Evolutionary conservation across 2,329 filamentous ascomycete species (phyloP).

Genomic region (Paecilomyces formosus): DNA sequence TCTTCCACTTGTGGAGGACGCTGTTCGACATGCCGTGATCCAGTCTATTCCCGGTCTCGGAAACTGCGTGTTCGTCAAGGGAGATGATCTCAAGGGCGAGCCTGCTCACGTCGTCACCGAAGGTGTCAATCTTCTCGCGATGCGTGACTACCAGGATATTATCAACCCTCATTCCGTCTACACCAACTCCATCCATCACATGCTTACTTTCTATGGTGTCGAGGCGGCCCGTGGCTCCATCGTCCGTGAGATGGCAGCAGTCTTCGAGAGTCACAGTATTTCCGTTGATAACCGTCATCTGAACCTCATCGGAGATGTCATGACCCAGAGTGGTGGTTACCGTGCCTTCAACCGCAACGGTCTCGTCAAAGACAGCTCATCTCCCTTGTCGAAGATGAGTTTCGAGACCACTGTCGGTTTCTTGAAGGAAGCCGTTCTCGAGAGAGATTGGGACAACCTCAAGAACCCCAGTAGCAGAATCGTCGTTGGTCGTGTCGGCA

Average conservation of each 20-base stretch:
- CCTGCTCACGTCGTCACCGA: conserved; percentile 60
- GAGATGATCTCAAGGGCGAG: conserved; percentile 44
- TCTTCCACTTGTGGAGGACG: conserved; percentile 79
- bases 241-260: conserved; percentile 72
- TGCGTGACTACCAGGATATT: conserved; percentile 79
- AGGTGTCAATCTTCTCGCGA: conserved; percentile 81
- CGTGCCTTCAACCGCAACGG: conserved; percentile 89
- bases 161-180: conserved; percentile 80
- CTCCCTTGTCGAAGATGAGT: conserved; percentile 96
- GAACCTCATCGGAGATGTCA: conserved; percentile 92
- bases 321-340: conserved; percentile 90
- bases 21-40: conserved; percentile 70
- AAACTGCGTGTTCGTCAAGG: conserved; percentile 61
- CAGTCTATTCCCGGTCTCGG: conserved; percentile 77
- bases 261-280: conserved; percentile 90
- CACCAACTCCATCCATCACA: conserved; percentile 86
- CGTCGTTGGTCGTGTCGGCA: conserved; percentile 75
- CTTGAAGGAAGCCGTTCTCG: conserved; percentile 82
- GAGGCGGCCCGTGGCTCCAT: conserved; percentile 87
- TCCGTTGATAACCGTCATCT: conserved; percentile 84
- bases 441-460: conserved; percentile 84
- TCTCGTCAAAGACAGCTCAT: conserved; percentile 68
- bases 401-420: conserved; percentile 97
- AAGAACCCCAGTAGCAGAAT: conserved; percentile 79
- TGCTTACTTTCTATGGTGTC: conserved; percentile 81